Conservation (phyloP, 192 early-diverging fungal species). For the Coemansia asiatica region DNA sequence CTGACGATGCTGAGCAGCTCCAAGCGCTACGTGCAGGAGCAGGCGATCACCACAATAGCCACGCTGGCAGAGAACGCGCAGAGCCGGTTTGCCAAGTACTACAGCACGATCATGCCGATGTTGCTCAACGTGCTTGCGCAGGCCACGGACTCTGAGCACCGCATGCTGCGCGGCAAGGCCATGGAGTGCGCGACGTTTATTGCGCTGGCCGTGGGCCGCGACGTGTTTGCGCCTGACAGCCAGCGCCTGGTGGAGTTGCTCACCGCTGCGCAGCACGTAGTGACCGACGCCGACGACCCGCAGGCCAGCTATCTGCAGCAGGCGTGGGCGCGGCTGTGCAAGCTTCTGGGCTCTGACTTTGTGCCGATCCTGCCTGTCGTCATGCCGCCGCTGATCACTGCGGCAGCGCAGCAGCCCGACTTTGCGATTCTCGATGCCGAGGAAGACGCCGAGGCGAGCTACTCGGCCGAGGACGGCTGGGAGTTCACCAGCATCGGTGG, state of each 20-base stretch:
- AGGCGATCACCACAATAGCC: conserved; percentile 97
- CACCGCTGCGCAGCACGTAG: conserved; percentile 73
- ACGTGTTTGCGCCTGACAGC: conserved; percentile 79
- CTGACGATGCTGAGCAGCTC: conserved; percentile 78
- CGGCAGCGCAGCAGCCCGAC: conserved; percentile 90
- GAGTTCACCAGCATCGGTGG: conserved; percentile 90
- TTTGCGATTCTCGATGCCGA: conserved; percentile 82
- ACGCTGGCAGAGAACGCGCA: conserved; percentile 96
- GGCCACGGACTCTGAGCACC: conserved; percentile 83
- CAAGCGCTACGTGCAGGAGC: conserved; percentile 96
- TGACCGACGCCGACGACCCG: conserved; percentile 90
- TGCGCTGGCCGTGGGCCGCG: conserved; percentile 89
- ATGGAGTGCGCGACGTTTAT: conserved; percentile 97
- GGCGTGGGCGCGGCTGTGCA: conserved; percentile 97
- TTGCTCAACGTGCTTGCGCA: conserved; percentile 84
- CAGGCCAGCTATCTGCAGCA: conserved; percentile 89
- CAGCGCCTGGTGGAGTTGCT: conserved; percentile 80
- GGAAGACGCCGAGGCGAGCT: conserved; percentile 84
- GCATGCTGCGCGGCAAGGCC: conserved; percentile 91
- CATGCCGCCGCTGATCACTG: conserved; percentile 85
- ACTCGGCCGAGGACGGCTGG: conserved; percentile 97
- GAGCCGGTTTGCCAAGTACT: conserved; percentile 88
- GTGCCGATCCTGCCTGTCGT: conserved; percentile 88
- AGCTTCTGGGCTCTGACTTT: conserved; percentile 91
- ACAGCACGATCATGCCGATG: conserved; percentile 92